A percentile compares a stretch with the other conserved stretches of the same genome.
phyloP scores from a whole-genome alignment of 768 basidiomycete species.

The Cystobasidiopsis lactophilus region DNA sequence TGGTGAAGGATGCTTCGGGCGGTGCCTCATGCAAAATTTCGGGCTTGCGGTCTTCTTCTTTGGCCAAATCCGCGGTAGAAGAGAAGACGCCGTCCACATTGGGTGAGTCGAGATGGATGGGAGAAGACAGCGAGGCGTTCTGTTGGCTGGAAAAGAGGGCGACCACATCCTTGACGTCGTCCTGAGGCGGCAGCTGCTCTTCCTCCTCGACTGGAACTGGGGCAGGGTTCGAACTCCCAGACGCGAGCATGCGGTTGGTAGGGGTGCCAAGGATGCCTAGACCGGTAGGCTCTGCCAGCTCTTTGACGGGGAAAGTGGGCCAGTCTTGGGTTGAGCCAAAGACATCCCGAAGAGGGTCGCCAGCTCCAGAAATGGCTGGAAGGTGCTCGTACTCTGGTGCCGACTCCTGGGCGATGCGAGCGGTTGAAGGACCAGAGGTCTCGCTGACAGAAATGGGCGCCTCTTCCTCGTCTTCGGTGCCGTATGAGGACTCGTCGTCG shows the following conservation, averaged over 20 bases:
- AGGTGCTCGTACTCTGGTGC: too few relatives aligned
- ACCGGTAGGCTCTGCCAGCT: slow-evolving; percentile 9
- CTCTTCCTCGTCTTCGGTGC: too few relatives aligned
- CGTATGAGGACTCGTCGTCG: too few relatives aligned
- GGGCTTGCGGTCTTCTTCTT: neutral
- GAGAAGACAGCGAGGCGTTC: slow-evolving; percentile 14
- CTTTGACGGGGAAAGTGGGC: slow-evolving; percentile 4
- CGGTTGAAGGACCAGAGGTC: too few relatives aligned
- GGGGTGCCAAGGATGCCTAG: slow-evolving; percentile 14
- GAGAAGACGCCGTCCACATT: neutral
- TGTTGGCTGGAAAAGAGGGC: slow-evolving; percentile 7
- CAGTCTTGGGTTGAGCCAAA: slow-evolving; percentile 17
- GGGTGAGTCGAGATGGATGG: slow-evolving; percentile 12
- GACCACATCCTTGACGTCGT: slow-evolving; percentile 16
- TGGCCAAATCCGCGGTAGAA: neutral
- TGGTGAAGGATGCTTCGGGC: neutral
- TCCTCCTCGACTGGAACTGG: slow-evolving; percentile 2
- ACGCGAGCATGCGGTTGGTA: neutral
- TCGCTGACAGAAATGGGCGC: too few relatives aligned
- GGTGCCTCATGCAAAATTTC: neutral
- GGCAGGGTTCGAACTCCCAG: too few relatives aligned
- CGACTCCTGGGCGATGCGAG: too few relatives aligned
- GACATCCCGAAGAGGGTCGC: slow-evolving; percentile 16
- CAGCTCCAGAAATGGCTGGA: neutral
- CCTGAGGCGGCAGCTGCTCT: slow-evolving; percentile 4